phyloP scores from a whole-genome alignment of 2,329 filamentous ascomycete species.

The Lecanosticta acicola region DNA sequence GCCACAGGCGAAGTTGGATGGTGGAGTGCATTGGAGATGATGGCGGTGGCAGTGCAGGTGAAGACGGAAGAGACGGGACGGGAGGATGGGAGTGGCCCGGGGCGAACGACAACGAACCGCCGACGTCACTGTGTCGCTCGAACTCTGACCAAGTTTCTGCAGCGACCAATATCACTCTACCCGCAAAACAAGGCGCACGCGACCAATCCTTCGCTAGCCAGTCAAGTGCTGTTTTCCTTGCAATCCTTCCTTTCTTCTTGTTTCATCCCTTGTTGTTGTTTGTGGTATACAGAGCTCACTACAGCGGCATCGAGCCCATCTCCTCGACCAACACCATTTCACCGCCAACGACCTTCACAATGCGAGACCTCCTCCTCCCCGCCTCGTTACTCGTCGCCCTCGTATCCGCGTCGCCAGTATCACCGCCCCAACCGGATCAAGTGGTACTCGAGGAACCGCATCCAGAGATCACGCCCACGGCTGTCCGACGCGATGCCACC shows the following conservation, averaged over 20 bases:
- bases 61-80: not conserved
- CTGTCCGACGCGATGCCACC: conserved; percentile 36
- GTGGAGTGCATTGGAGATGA: not conserved
- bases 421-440: conserved; percentile 11
- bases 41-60: not conserved
- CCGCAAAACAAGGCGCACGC: too few relatives aligned
- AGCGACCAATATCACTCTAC: too few relatives aligned
- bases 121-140: too few relatives aligned
- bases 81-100: not conserved
- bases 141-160: not conserved
- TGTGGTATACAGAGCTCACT: too few relatives aligned
- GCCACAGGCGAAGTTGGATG: too few relatives aligned
- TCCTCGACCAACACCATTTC: too few relatives aligned
- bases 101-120: not conserved
- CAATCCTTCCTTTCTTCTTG: not conserved
- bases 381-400: conserved; percentile 24
- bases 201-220: not conserved
- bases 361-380: conserved; percentile 22
- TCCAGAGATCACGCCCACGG: conserved; percentile 47
- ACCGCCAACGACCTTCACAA: conserved; percentile 8
- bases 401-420: conserved; percentile 21
- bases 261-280: not conserved
- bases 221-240: not conserved
- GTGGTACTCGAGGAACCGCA: conserved; percentile 26
- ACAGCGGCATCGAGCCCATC: too few relatives aligned